Conservation (phyloP, 1,284 basidiomycete species). For the Laetiporus sulphureus region DNA sequence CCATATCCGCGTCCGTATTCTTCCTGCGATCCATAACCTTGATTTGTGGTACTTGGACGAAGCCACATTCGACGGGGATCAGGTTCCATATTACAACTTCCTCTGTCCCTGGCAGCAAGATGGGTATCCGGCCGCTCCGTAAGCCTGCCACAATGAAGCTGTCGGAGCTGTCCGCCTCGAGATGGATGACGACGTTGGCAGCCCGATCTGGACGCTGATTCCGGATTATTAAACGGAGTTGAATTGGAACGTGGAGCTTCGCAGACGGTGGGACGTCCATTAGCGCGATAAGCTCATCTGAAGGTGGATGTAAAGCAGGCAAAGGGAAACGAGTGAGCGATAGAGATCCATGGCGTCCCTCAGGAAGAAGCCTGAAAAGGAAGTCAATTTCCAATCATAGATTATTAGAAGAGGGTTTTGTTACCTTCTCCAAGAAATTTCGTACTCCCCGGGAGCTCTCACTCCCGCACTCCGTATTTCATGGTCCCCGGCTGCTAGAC, state of each 20-base stretch:
- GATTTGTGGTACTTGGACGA: constrained; percentile 51
- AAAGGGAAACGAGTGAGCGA: constrained; percentile 46
- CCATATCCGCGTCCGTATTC: constrained; percentile 17
- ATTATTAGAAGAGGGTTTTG: background rate
- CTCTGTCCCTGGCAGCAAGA: constrained; percentile 65
- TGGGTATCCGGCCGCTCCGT: constrained; percentile 53
- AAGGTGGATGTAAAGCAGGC: constrained; percentile 52
- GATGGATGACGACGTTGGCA: constrained; percentile 57
- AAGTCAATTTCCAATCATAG: too few relatives aligned
- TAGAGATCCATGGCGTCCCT: constrained; percentile 36
- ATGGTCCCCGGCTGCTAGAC: constrained; percentile 38
- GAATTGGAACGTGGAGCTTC: constrained; percentile 52
- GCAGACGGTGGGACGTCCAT: constrained; percentile 54
- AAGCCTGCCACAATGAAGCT: constrained; percentile 69
- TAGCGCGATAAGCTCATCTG: constrained; percentile 55
- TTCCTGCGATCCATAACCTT: constrained; percentile 51
- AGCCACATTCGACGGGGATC: constrained; percentile 67
- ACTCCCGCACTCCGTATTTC: constrained; percentile 30
- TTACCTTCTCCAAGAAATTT: constrained; percentile 65
- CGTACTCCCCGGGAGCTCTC: constrained; percentile 49
- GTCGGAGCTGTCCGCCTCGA: constrained; percentile 61
- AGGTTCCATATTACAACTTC: constrained; percentile 57
- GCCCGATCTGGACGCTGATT: constrained; percentile 58
- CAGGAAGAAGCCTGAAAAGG: constrained; percentile 36
- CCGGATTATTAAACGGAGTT: constrained; percentile 51